These are phyloP conservation scores for Torulaspora globosa DNA, from an alignment of 1,139 yeast species.

Conservation along the genomic window DNA sequence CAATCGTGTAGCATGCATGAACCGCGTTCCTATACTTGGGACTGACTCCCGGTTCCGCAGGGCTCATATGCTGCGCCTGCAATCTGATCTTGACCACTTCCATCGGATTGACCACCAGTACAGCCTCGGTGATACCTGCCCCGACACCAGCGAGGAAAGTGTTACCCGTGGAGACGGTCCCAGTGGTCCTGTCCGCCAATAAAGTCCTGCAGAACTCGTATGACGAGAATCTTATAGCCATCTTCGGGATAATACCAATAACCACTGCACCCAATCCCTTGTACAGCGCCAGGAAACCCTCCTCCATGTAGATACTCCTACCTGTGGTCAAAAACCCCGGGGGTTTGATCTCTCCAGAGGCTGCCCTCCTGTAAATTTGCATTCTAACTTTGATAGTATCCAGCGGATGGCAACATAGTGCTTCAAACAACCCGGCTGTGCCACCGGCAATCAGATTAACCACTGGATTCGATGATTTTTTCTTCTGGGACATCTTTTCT, in stretches of 20 bases:
- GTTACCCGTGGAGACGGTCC: slow-evolving; percentile 61
- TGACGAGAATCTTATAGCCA: slow-evolving; percentile 95
- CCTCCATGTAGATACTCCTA: slow-evolving; percentile 67
- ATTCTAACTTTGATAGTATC: slow-evolving; percentile 94
- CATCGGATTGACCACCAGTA: slow-evolving; percentile 91
- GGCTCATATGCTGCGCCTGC: slow-evolving; percentile 91
- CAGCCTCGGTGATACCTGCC: slow-evolving; percentile 97
- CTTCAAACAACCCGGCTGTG: slow-evolving; percentile 94
- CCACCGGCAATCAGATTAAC: slow-evolving; percentile 93
- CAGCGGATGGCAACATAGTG: slow-evolving; percentile 92
- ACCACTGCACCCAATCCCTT: slow-evolving; percentile 97
- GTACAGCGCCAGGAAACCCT: slow-evolving; percentile 80
- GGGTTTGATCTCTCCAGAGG: slow-evolving; percentile 52
- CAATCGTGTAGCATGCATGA: slow-evolving; percentile 80
- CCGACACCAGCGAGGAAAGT: slow-evolving; percentile 93
- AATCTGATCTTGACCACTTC: slow-evolving; percentile 94
- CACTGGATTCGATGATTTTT: slow-evolving; percentile 44
- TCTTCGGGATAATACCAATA: slow-evolving; percentile 95
- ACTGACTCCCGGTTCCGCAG: slow-evolving; percentile 66
- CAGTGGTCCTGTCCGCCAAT: slow-evolving; percentile 57
- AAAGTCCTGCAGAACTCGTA: slow-evolving; percentile 81
- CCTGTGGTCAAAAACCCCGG: slow-evolving; percentile 89
- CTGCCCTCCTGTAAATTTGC: slow-evolving; percentile 72
- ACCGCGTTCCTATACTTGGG: slow-evolving; percentile 93
- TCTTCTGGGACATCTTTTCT: slow-evolving; percentile 25